Evolutionary conservation across 176 grass and related monocot genomes (phyloP).

Genomic region (Typha latifolia): DNA sequence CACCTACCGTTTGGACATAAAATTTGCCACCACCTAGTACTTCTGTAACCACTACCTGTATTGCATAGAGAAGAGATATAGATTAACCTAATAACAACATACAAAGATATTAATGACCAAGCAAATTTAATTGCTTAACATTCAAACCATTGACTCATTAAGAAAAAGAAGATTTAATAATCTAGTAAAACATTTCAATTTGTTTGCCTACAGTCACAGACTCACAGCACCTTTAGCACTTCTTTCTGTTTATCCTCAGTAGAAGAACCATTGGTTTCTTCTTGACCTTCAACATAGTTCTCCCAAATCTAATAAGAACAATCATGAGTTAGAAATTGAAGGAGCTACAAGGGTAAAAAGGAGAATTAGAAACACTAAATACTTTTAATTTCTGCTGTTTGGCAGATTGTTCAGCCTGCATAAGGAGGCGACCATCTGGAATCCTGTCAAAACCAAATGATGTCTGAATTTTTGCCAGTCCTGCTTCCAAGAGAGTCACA

Average conservation of each 20-base stretch:
- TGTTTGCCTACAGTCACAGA: neutral
- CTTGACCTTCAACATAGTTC: conserved; percentile 80
- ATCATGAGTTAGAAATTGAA: conserved; percentile 2
- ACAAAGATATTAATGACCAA: neutral
- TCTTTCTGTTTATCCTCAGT: conserved; percentile 77
- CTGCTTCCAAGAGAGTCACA: conserved; percentile 67
- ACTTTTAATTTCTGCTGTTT: conserved; percentile 88
- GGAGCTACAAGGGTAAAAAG: neutral
- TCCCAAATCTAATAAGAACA: conserved; percentile 78
- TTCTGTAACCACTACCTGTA: conserved; percentile 82
- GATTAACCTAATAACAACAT: conserved; percentile 7
- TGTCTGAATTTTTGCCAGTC: conserved; percentile 68
- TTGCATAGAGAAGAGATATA: conserved; percentile 1
- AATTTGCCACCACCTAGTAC: conserved; percentile 88
- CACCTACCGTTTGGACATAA: conserved; percentile 82
- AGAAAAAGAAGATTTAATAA: no score
- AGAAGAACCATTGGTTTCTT: conserved; percentile 59
- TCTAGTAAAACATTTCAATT: no score
- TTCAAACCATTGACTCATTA: neutral
- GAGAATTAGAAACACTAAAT: conserved; percentile 4
- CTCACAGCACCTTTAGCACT: conserved; percentile 62
- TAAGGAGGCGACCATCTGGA: conserved; percentile 54
- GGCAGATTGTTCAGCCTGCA: conserved; percentile 70
- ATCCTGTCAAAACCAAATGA: conserved; percentile 82
- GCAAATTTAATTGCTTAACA: neutral